phyloP scores from a whole-genome alignment of 495 filamentous ascomycete genomes.

The Penicillium desertorum region DNA sequence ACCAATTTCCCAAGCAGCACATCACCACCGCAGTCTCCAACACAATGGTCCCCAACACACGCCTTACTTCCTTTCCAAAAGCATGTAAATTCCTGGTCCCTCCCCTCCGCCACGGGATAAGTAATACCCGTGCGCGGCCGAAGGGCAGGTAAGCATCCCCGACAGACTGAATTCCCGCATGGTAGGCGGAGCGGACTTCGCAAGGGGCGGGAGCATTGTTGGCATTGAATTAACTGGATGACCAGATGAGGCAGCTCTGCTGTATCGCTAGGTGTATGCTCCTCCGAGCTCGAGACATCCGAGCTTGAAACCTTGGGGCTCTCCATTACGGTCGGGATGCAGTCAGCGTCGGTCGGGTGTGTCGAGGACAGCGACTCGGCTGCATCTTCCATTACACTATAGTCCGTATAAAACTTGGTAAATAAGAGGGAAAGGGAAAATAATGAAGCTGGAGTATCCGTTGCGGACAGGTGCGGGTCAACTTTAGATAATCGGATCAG shows the following conservation, averaged over 20 bases:
- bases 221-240: conserved; percentile 72
- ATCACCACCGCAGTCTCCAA: conserved; percentile 73
- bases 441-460: conserved; percentile 18
- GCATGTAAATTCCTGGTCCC: conserved; percentile 68
- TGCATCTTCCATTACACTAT: conserved; percentile 35
- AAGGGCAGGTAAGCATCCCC: conserved; percentile 65
- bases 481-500: conserved; percentile 27
- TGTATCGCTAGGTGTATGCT: conserved; percentile 50
- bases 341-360: conserved; percentile 11
- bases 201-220: conserved; percentile 67
- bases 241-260: conserved; percentile 48
- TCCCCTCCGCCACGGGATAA: conserved; percentile 64
- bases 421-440: neutral
- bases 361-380: conserved; percentile 10
- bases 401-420: neutral
- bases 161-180: conserved; percentile 79
- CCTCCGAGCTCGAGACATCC: conserved; percentile 20
- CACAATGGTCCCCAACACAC: conserved; percentile 70
- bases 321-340: conserved; percentile 9
- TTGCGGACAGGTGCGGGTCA: conserved; percentile 21
- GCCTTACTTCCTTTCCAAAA: conserved; percentile 52
- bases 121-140: conserved; percentile 65
- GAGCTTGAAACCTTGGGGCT: conserved; percentile 14
- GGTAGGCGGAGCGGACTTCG: conserved; percentile 71
- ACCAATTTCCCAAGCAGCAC: conserved; percentile 69